phyloP scores from a whole-genome alignment of 2,329 filamentous ascomycete species.

The Didymellaceae sp. region DNA sequence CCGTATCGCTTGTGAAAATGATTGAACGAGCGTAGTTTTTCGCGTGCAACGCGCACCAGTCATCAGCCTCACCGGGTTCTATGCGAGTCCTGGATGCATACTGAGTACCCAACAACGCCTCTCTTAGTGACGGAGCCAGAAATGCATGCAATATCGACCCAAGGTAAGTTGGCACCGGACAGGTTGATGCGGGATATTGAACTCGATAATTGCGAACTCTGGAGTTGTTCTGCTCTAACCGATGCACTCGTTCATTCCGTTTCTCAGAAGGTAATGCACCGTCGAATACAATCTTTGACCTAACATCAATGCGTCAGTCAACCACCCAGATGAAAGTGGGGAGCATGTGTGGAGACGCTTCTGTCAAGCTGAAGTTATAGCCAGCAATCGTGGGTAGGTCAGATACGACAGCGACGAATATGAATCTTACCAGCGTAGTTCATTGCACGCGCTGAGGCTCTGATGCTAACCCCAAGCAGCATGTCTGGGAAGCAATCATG shows the following conservation, averaged over 20 bases:
- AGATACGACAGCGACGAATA: constrained; percentile 18
- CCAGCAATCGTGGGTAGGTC: too few species aligned
- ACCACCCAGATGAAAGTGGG: not conserved
- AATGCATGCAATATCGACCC: constrained; percentile 65
- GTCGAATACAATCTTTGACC: constrained; percentile 79
- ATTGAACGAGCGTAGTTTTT: constrained; percentile 64
- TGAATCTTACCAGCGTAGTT: constrained; percentile 13
- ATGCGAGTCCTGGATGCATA: constrained; percentile 59
- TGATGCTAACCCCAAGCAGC: not conserved
- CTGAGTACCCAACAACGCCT: constrained; percentile 63
- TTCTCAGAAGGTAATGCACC: constrained; percentile 77
- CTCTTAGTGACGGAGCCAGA: constrained; percentile 77
- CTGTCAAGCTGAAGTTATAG: too few species aligned
- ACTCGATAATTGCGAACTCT: constrained; percentile 61
- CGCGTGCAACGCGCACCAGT: constrained; percentile 74
- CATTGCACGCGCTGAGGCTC: constrained; percentile 1
- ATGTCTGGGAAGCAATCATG: constrained; percentile 19
- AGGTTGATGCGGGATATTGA: constrained; percentile 30
- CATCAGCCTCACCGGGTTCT: constrained; percentile 85
- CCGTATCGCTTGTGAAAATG: constrained; percentile 83
- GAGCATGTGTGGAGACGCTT: too few species aligned
- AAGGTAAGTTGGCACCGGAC: constrained; percentile 38
- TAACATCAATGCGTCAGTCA: constrained; percentile 15
- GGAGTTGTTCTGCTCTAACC: constrained; percentile 65
- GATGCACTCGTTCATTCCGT: constrained; percentile 63